phyloP scores from a whole-genome alignment of 129 eudicot species.

The Solidago caesia region DNA sequence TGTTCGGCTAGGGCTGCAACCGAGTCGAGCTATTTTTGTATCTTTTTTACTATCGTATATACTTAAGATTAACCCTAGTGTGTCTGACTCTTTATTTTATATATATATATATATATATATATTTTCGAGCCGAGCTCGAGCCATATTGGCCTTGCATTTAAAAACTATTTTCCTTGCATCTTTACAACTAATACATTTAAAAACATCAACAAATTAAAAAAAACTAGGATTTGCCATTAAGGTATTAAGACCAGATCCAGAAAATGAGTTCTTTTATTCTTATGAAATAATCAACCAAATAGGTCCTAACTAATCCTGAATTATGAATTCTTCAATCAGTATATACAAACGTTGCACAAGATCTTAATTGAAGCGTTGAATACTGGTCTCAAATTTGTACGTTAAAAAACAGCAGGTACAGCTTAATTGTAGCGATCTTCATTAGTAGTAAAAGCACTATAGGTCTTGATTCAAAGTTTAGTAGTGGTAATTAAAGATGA shows the following conservation, averaged over 20 bases:
- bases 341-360: background rate
- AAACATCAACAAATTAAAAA: background rate
- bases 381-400: background rate
- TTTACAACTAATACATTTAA: background rate
- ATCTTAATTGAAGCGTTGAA: background rate
- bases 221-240: background rate
- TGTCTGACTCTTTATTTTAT: too few species aligned
- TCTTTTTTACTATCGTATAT: too few species aligned
- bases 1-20: too few species aligned
- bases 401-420: background rate
- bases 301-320: background rate
- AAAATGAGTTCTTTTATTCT: background rate
- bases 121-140: too few species aligned
- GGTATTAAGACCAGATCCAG: background rate
- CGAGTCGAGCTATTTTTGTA: too few species aligned
- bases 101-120: too few species aligned
- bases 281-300: background rate
- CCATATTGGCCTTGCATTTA: background rate
- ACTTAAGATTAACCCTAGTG: too few species aligned
- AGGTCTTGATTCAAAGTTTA: background rate
- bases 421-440: background rate
- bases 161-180: constrained; percentile 1
- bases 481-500: background rate
- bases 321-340: background rate
- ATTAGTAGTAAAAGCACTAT: background rate